Base-by-base conservation (phyloP, 2,329 filamentous ascomycete genomes). In the Calonectria pseudoturangicola region DNA sequence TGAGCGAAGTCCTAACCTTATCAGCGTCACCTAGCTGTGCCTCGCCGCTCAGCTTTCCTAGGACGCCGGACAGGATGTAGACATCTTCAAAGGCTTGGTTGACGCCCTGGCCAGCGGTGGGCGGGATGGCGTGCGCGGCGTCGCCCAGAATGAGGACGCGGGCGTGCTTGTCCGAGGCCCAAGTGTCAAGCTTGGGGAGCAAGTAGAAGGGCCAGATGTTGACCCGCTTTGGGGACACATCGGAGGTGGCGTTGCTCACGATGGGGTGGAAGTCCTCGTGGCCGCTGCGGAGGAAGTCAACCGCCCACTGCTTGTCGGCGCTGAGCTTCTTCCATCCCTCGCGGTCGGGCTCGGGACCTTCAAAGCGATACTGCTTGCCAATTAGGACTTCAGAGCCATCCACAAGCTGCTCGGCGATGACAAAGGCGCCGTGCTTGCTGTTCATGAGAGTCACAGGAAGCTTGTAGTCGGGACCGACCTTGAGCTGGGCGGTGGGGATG, bases 31-130 rank as follows among this genome's bases (percentile, higher is more conserved):
- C 21, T 2, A 21, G 21, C 21, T 21, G 21, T 21, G 21, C 76
- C 16, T 56, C 41, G 6, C 15, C 43, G 30, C 65, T n/a, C 71
- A 79, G 13, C 39, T 74, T 30, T 62, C 78, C 15, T 51, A 86
- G 67, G 0, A 89, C 74, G 3, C 86, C 77, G 2, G 87, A 84
- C 28, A 89, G 83, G 0, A 83, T 85, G 66, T 86, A 87, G 0
- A 86, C 85, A 71, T 91, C 89, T 72, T 90, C 88, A 41, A 88
- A 86, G 0, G 86, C 86, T 58, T 88, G 85, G 67, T 87, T 88
- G 1, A 85, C 82, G 0, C 87, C 86, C 71, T 88, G 87, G 0
- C 87, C 87, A 0, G 86, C 85, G 0, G 85, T 85, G 0, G 87
- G 87, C 0, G 87, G 87, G 16, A 89, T 85, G 0, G 86, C 87